Conservation (phyloP, 371 early-diverging fungal species). For the Apophysomyces sp. region DNA sequence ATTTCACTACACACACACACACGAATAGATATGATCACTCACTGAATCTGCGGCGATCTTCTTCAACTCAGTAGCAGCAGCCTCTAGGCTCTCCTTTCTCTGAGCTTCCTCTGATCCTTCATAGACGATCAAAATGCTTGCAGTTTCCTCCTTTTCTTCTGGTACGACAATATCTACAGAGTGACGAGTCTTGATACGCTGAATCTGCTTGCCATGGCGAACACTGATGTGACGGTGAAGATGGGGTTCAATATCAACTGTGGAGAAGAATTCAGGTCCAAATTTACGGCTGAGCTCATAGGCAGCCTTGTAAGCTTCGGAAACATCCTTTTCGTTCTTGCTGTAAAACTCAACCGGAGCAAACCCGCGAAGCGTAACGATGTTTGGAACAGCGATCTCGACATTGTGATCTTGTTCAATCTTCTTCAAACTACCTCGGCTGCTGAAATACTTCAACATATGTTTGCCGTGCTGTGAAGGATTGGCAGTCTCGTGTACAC, state of each 20-base stretch:
- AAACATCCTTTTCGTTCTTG: conserved; percentile 52
- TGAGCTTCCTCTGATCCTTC: conserved; percentile 61
- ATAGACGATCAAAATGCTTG: conserved; percentile 72
- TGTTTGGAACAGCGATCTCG: conserved; percentile 53
- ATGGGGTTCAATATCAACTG: conserved; percentile 76
- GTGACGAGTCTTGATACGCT: conserved; percentile 63
- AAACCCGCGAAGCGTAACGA: conserved; percentile 15
- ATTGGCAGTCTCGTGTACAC: conserved; percentile 47
- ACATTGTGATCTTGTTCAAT: conserved; percentile 67
- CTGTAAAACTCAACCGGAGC: conserved; percentile 66
- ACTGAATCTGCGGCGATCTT: conserved; percentile 56
- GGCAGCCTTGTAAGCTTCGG: conserved; percentile 52
- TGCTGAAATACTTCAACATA: conserved; percentile 62
- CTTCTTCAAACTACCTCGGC: conserved; percentile 58
- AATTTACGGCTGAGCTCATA: conserved; percentile 29
- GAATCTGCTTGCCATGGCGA: conserved; percentile 76
- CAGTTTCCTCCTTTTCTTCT: conserved; percentile 51
- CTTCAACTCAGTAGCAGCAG: conserved; percentile 67
- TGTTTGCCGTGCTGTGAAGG: conserved; percentile 58
- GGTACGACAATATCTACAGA: conserved; percentile 77
- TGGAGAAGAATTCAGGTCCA: conserved; percentile 63
- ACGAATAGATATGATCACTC: background rate
- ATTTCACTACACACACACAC: background rate
- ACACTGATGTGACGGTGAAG: conserved; percentile 81
- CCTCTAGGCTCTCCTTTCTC: conserved; percentile 61